Evolutionary conservation across 495 filamentous ascomycete species (phyloP).

Genomic region (Penicillium simplicissimum): DNA sequence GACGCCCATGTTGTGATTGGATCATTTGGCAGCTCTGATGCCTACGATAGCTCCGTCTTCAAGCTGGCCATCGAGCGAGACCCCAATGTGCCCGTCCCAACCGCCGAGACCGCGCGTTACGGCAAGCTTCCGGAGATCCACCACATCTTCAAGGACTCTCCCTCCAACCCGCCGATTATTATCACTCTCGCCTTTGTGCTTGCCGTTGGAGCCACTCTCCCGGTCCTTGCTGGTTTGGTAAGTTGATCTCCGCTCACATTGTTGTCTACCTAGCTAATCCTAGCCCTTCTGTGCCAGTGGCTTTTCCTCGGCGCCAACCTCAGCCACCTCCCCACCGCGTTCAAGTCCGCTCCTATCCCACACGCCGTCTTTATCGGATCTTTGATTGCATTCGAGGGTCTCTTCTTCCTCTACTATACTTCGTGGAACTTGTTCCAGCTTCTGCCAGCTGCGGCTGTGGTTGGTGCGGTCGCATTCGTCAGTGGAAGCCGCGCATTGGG

Average conservation of each 20-base stretch:
- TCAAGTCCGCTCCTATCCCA: constrained; percentile 70
- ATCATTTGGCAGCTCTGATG: constrained; percentile 76
- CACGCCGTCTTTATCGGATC: constrained; percentile 82
- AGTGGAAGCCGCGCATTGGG: constrained; percentile 90
- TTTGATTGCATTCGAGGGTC: constrained; percentile 79
- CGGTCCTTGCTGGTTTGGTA: constrained; percentile 70
- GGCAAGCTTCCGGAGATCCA: constrained; percentile 81
- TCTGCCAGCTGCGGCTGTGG: constrained; percentile 68
- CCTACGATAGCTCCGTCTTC: constrained; percentile 65
- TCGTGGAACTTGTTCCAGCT: constrained; percentile 92
- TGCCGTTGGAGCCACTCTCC: constrained; percentile 69
- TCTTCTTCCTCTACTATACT: constrained; percentile 95
- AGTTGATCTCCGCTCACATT: constrained; percentile 29
- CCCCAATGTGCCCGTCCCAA: constrained; percentile 57
- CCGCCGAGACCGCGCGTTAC: constrained; percentile 68
- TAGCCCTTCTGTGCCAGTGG: constrained; percentile 58
- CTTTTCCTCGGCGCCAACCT: constrained; percentile 79
- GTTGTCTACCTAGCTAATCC: constrained; percentile 10
- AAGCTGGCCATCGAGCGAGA: constrained; percentile 65
- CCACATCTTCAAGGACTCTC: constrained; percentile 83
- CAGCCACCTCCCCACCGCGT: constrained; percentile 71
- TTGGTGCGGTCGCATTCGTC: constrained; percentile 72
- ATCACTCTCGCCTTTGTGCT: constrained; percentile 77
- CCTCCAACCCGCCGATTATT: constrained; percentile 77
- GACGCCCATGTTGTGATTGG: constrained; percentile 78